Percentiles rank a stretch among this genome's conserved stretches.
Evolutionary conservation across 1,284 basidiomycete genomes (phyloP).

Genomic region (Malassezia cuniculi): DNA sequence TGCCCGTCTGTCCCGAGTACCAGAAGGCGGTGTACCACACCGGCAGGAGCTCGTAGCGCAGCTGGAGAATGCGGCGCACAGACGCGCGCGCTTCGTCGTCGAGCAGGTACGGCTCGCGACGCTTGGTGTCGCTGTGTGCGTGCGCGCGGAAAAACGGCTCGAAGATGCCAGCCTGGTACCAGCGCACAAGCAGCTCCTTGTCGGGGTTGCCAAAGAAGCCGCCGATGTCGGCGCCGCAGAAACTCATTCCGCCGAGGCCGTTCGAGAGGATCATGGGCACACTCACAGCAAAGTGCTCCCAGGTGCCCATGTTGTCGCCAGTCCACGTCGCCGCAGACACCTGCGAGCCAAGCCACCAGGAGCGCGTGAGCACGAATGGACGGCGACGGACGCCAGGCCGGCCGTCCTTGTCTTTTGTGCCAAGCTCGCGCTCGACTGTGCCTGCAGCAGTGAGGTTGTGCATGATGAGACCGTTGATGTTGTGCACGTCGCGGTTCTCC

Average conservation of each 20-base stretch:
- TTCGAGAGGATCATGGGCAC: slow-evolving; percentile 86
- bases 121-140: slow-evolving; percentile 94
- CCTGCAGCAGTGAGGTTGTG: slow-evolving; percentile 73
- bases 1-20: slow-evolving; percentile 28
- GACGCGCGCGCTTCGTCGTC: slow-evolving; percentile 76
- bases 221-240: slow-evolving; percentile 85
- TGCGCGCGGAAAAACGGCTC: slow-evolving; percentile 97
- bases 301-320: slow-evolving; percentile 90
- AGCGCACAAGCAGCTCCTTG: slow-evolving; percentile 83
- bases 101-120: slow-evolving; percentile 84
- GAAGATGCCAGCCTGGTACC: slow-evolving; percentile 92
- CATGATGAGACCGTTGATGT: slow-evolving; percentile 57
- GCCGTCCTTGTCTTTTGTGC: slow-evolving; percentile 54
- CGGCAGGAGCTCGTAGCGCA: slow-evolving; percentile 77
- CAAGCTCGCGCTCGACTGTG: slow-evolving; percentile 57
- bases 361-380: slow-evolving; percentile 86
- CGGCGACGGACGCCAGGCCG: slow-evolving; percentile 25
- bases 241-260: slow-evolving; percentile 83
- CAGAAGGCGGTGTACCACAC: slow-evolving; percentile 92
- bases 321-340: slow-evolving; percentile 97
- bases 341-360: slow-evolving; percentile 91
- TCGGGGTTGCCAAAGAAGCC: slow-evolving; percentile 97
- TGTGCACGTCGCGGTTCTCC: slow-evolving; percentile 94
- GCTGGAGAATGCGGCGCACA: slow-evolving; percentile 62
- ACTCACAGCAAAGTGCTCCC: slow-evolving; percentile 90